A percentile compares a stretch with the other conserved stretches of the same genome.
Evolutionary conservation across 805 yeast genomes (phyloP).

Genomic region (Schwanniomyces occidentalis): DNA sequence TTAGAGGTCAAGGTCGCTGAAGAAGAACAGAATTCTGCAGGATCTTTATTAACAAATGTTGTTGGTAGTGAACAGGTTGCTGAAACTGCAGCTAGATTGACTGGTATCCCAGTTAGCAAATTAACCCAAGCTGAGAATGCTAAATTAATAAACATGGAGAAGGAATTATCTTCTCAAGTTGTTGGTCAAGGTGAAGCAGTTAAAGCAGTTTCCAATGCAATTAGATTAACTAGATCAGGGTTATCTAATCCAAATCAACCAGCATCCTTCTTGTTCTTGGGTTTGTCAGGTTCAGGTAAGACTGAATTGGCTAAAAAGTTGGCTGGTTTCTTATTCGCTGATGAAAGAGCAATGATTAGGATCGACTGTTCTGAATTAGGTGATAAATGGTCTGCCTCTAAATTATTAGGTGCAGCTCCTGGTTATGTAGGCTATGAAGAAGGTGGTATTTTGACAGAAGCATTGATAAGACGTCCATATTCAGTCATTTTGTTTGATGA

Average conservation of each 20-base stretch:
- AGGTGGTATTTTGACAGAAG: slow-evolving; percentile 95
- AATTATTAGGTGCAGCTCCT: slow-evolving; percentile 94
- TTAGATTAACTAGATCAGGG: slow-evolving; percentile 90
- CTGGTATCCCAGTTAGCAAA: slow-evolving; percentile 96
- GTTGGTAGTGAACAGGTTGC: slow-evolving; percentile 91
- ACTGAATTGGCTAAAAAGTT: slow-evolving; percentile 96
- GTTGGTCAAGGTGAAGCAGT: slow-evolving; percentile 97
- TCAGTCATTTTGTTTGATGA: slow-evolving; percentile 96
- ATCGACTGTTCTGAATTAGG: slow-evolving; percentile 95
- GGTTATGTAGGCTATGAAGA: slow-evolving; percentile 95
- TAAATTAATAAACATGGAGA: slow-evolving; percentile 93
- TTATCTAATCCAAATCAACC: slow-evolving; percentile 96
- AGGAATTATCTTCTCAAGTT: slow-evolving; percentile 73
- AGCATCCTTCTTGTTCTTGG: slow-evolving; percentile 90
- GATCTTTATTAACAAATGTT: slow-evolving; percentile 77
- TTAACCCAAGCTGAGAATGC: slow-evolving; percentile 93
- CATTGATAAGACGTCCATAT: slow-evolving; percentile 86
- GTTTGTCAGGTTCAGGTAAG: slow-evolving; percentile 97
- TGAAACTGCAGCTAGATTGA: slow-evolving; percentile 94
- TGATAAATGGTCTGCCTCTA: slow-evolving; percentile 95
- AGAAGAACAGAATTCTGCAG: slow-evolving; percentile 69
- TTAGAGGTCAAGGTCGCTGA: slow-evolving; percentile 78
- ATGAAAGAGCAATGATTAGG: slow-evolving; percentile 95
- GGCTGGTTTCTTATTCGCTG: slow-evolving; percentile 94
- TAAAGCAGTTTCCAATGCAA: slow-evolving; percentile 93